These are phyloP conservation scores for Boletus sp. DNA, from an alignment of 768 basidiomycete species.

Conservation along the genomic window DNA sequence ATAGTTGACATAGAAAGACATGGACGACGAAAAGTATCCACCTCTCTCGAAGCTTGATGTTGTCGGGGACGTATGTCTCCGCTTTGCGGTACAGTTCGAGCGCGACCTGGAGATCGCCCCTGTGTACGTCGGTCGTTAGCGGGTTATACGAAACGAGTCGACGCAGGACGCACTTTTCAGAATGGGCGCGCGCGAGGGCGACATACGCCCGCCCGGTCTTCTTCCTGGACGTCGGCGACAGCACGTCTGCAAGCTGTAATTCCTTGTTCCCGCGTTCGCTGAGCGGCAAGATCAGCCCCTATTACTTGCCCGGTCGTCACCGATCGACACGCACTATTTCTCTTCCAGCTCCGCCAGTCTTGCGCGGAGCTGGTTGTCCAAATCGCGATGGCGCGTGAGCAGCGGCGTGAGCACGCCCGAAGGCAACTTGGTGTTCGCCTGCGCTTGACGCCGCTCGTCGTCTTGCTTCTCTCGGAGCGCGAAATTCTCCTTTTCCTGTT, in stretches of 20 bases:
- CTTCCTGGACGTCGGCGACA: conserved; percentile 76
- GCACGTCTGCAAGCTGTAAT: conserved; percentile 53
- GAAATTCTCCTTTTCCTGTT: conserved; percentile 29
- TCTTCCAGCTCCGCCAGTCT: conserved; percentile 69
- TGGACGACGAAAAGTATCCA: conserved; percentile 71
- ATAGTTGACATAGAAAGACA: conserved; percentile 60
- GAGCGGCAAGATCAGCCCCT: conserved; percentile 12
- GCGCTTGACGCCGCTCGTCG: conserved; percentile 7
- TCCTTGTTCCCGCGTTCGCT: conserved; percentile 67
- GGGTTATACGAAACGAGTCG: background rate
- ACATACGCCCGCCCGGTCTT: conserved; percentile 82
- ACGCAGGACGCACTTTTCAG: conserved; percentile 61
- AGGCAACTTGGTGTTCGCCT: conserved; percentile 20
- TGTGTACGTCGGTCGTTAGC: conserved; percentile 23
- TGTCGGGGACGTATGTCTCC: conserved; percentile 81
- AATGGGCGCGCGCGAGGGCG: conserved; percentile 76
- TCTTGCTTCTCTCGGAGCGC: conserved; percentile 14
- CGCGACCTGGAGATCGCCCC: conserved; percentile 78
- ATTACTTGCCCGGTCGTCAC: background rate
- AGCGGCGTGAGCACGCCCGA: conserved; percentile 56
- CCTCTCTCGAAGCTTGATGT: conserved; percentile 84
- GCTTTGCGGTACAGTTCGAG: conserved; percentile 82
- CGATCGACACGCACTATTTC: conserved; percentile 57
- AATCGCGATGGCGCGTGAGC: conserved; percentile 61
- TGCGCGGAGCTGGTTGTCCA: conserved; percentile 64